These are phyloP conservation scores for Epicoccum nigrum DNA, from an alignment of 2,329 filamentous ascomycete genomes.

Conservation along the genomic window DNA sequence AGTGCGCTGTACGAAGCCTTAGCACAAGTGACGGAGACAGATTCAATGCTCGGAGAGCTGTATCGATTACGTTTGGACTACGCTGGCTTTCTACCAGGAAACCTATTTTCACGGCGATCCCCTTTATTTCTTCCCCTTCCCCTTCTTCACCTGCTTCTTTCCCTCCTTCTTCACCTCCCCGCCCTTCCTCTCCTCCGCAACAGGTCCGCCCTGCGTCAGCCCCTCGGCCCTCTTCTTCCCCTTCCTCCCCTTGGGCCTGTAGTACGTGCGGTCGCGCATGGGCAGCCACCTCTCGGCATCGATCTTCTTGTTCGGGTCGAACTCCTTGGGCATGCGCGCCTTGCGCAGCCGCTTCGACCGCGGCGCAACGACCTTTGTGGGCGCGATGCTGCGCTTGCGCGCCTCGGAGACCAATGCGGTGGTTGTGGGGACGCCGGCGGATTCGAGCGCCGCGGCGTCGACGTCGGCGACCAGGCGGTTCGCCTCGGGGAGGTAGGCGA, in stretches of 20 bases:
- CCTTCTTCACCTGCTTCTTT: conserved; percentile 46
- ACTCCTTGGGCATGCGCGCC: conserved; percentile 72
- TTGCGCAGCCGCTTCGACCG: conserved; percentile 65
- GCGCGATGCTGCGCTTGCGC: conserved; percentile 44
- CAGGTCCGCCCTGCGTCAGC: conserved; percentile 82
- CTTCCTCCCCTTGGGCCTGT: conserved; percentile 90
- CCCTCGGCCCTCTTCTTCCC: conserved; percentile 76
- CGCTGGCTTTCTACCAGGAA: no score
- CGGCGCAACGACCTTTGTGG: conserved; percentile 50
- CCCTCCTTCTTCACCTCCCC: conserved; percentile 41
- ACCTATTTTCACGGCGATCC: not conserved
- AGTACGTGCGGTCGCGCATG: conserved; percentile 84
- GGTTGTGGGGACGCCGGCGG: conserved; percentile 65
- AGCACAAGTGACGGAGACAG: no score
- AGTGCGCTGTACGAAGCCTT: no score
- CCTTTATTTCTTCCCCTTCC: conserved; percentile 43
- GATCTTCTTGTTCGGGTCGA: conserved; percentile 76
- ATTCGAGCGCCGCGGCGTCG: conserved; percentile 67
- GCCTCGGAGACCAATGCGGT: conserved; percentile 47
- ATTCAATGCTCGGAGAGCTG: no score
- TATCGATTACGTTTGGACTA: no score
- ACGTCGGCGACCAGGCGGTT: conserved; percentile 66
- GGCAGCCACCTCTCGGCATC: conserved; percentile 95
- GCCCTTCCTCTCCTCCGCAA: conserved; percentile 62
- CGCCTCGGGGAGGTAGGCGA: conserved; percentile 65